Conservation (phyloP, 768 basidiomycete genomes). For the Albatrellus ellisii region DNA sequence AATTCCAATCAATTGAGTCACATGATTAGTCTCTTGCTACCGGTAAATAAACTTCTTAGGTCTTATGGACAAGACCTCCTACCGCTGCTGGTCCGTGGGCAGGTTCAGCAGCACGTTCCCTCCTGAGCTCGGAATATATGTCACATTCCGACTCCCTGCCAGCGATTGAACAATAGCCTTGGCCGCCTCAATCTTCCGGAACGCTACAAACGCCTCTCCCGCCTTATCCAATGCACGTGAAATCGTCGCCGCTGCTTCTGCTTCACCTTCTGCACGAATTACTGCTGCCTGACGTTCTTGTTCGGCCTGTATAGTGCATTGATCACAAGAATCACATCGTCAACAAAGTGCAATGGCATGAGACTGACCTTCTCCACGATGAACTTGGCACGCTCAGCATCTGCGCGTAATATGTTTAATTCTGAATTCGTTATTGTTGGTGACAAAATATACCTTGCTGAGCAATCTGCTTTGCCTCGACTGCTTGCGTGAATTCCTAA, state of each 20-base stretch:
- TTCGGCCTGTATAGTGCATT: conserved; percentile 53
- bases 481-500: conserved; percentile 93
- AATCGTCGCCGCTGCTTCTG: conserved; percentile 91
- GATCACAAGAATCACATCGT: background rate
- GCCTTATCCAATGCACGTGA: conserved; percentile 85
- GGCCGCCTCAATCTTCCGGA: conserved; percentile 95
- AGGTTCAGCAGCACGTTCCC: conserved; percentile 79
- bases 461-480: conserved; percentile 98
- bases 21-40: too few relatives aligned
- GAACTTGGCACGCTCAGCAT: conserved; percentile 98
- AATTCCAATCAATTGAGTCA: background rate
- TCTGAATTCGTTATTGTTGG: background rate
- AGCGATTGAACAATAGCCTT: conserved; percentile 92
- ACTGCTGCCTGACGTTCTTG: conserved; percentile 99
- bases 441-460: conserved; percentile 73
- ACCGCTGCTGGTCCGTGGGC: conserved; percentile 37
- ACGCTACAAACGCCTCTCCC: conserved; percentile 89
- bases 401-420: conserved; percentile 25
- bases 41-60: too few relatives aligned
- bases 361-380: conserved; percentile 86
- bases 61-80: background rate
- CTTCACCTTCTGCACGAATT: conserved; percentile 96
- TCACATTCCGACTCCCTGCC: conserved; percentile 67
- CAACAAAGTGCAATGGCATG: too few relatives aligned
- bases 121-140: conserved; percentile 75